Base-by-base conservation (phyloP, 331 rosid species). In the Acacia pycnantha region DNA sequence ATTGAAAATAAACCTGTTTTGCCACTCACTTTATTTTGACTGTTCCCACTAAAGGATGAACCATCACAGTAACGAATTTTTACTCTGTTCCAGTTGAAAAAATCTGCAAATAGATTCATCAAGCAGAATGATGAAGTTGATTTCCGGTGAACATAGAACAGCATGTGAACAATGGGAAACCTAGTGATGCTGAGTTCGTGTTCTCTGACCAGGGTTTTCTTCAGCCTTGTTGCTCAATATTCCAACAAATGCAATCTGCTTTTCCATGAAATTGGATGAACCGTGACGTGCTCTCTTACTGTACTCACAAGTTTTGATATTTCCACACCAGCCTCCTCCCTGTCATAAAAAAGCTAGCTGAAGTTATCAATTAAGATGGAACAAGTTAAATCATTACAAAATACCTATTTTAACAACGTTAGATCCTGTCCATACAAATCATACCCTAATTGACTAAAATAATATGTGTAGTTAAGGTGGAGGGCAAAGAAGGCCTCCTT, bases 301-400 rank as follows among this genome's bases (percentile, higher is more conserved):
- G 59, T 85, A 94, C 58, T 83, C 35, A 73, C 98, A 94, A 74
- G 82, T 91, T 81, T 85, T 85, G 16, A 88, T 54, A 24, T 88
- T 87, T 82, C 91, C 93, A 82, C 97, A 92, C 97, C 98, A 94
- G 53, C 97, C 97, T 43, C 98, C 97, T 74, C 98, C 97, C 93
- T 91, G 79, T 62, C 66, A 75, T 43, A 77, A 80, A 80, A 85
- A 61, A 48, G 29, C 50, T 76, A 65, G 79, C 13, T 37, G 62
- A 72, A 65, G 78, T 62, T 54, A 72, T 72, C 40, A 46, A 54
- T 70, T 70, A 62, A 51, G 73, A 77, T 70, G 67, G 47, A 79
- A 82, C 65, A 78, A 62, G 51, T 73, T 66, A 40, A n/a, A 74
- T 35, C 22, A 15, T 53, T 18, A 37, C 51, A 35, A 74, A 54